Percentiles rank a stretch among this genome's conserved stretches.
Conservation (phyloP, 176 grass and related monocot species). For the Lolium rigidum region DNA sequence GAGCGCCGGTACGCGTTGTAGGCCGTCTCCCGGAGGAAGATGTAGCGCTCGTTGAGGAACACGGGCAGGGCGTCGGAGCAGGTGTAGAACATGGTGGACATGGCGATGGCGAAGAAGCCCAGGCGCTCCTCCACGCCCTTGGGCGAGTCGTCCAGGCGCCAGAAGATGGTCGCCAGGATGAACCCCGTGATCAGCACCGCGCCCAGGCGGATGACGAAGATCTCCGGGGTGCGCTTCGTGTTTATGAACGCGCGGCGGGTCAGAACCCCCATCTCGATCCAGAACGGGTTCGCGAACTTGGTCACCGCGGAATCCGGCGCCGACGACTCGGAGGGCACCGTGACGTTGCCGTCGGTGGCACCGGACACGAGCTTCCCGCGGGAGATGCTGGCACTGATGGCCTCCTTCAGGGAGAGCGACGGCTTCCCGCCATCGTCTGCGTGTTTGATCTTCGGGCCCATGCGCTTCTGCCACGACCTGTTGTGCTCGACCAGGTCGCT, state of each 20-base stretch:
- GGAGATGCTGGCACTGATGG: slow-evolving; percentile 89
- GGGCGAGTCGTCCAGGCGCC: slow-evolving; percentile 91
- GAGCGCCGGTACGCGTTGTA: slow-evolving; percentile 97
- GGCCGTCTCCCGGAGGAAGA: slow-evolving; percentile 97
- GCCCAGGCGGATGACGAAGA: slow-evolving; percentile 78
- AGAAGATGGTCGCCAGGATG: slow-evolving; percentile 97
- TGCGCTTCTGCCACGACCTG: slow-evolving; percentile 65
- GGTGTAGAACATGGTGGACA: slow-evolving; percentile 99
- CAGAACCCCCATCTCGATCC: slow-evolving; percentile 89
- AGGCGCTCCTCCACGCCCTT: slow-evolving; percentile 87
- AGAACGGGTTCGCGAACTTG: slow-evolving; percentile 93
- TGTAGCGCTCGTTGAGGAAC: slow-evolving; percentile 98
- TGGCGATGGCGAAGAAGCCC: slow-evolving; percentile 98
- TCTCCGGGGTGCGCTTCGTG: slow-evolving; percentile 82
- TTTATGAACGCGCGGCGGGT: slow-evolving; percentile 83
- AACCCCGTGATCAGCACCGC: slow-evolving; percentile 90
- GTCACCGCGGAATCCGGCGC: slow-evolving; percentile 44
- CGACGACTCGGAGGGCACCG: not conserved
- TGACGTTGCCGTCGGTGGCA: slow-evolving; percentile 52
- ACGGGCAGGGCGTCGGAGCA: slow-evolving; percentile 92
- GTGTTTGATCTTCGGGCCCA: slow-evolving; percentile 40
- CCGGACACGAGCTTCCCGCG: slow-evolving; percentile 96
- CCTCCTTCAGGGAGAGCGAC: slow-evolving; percentile 69
- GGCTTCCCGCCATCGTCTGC: slow-evolving; percentile 19
- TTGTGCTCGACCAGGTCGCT: slow-evolving; percentile 70